A percentile compares a stretch with the other conserved stretches of the same genome.
These are phyloP conservation scores for Penicillium angulare DNA, from an alignment of 495 filamentous ascomycete genomes.

Conservation along the genomic window DNA sequence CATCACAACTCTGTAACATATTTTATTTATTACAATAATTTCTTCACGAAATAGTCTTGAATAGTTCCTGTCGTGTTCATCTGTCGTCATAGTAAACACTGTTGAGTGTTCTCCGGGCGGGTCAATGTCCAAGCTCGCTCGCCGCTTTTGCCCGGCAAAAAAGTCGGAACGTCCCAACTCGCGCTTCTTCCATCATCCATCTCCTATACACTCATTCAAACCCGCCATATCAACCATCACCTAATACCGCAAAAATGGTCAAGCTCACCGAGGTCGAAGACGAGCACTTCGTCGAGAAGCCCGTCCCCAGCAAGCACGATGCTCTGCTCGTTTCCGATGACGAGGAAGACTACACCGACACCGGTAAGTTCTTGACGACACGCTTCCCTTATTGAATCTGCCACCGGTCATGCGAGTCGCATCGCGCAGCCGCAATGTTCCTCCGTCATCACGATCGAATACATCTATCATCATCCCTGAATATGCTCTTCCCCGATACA, in stretches of 20 bases:
- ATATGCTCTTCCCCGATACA: background rate
- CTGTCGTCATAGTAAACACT: background rate
- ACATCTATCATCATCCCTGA: background rate
- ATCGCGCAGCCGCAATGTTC: conserved; percentile 7
- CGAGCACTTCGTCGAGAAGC: conserved; percentile 81
- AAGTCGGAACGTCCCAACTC: conserved; percentile 38
- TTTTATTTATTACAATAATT: conserved; percentile 6
- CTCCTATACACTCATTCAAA: conserved; percentile 17
- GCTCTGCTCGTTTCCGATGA: conserved; percentile 62
- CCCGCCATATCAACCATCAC: conserved; percentile 6
- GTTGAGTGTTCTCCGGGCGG: conserved; percentile 9
- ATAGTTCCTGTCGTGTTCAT: background rate
- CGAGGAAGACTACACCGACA: conserved; percentile 87
- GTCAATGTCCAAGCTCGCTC: conserved; percentile 28
- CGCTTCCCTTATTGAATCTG: conserved; percentile 1
- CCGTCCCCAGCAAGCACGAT: conserved; percentile 55
- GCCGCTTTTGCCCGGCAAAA: conserved; percentile 48
- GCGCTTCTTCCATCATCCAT: conserved; percentile 31
- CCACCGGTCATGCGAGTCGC: conserved; percentile 5
- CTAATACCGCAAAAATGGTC: conserved; percentile 71
- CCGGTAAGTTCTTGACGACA: conserved; percentile 56
- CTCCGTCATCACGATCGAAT: background rate
- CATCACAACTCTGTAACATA: conserved; percentile 26
- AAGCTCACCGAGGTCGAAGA: conserved; percentile 94
- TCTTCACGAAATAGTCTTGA: background rate